Conservation (phyloP, 768 basidiomycete genomes). For the Aureoboletus auriporus region DNA sequence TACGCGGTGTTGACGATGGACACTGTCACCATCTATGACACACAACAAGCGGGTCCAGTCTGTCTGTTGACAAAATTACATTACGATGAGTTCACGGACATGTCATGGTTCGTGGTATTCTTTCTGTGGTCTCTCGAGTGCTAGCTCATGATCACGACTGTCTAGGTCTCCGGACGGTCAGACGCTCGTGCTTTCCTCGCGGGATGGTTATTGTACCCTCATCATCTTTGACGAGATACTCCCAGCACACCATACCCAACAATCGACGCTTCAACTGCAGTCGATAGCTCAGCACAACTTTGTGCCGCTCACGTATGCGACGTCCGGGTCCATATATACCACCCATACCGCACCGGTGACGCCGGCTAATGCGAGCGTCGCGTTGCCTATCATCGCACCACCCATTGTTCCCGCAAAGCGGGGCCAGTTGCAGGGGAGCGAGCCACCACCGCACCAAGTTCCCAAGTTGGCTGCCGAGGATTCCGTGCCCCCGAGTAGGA, state of each 20-base stretch:
- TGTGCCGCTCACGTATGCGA: slow-evolving; percentile 48
- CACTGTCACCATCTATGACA: slow-evolving; percentile 91
- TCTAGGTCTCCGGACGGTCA: slow-evolving; percentile 94
- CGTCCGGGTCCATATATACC: slow-evolving; percentile 8
- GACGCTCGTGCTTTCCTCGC: slow-evolving; percentile 82
- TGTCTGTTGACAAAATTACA: slow-evolving; percentile 92
- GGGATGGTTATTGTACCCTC: slow-evolving; percentile 97
- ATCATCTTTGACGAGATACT: slow-evolving; percentile 94
- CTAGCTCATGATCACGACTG: not conserved
- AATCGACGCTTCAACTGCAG: slow-evolving; percentile 85
- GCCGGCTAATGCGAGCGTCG: slow-evolving; percentile 33
- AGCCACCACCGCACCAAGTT: slow-evolving; percentile 5
- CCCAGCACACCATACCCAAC: slow-evolving; percentile 83
- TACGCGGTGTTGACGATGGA: slow-evolving; percentile 98
- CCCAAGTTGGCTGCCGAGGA: slow-evolving; percentile 30
- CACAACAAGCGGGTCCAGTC: slow-evolving; percentile 90
- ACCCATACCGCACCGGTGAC: slow-evolving; percentile 19
- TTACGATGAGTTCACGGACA: slow-evolving; percentile 96
- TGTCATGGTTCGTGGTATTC: slow-evolving; percentile 72
- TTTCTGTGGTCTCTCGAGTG: not conserved
- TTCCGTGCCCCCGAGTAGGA: slow-evolving; percentile 8
- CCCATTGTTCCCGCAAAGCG: slow-evolving; percentile 35
- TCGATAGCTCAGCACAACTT: slow-evolving; percentile 86
- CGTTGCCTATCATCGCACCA: slow-evolving; percentile 27
- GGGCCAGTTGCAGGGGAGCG: slow-evolving; percentile 28